Base-by-base conservation (phyloP, 768 basidiomycete species). In the Phaeotremella fagi region DNA sequence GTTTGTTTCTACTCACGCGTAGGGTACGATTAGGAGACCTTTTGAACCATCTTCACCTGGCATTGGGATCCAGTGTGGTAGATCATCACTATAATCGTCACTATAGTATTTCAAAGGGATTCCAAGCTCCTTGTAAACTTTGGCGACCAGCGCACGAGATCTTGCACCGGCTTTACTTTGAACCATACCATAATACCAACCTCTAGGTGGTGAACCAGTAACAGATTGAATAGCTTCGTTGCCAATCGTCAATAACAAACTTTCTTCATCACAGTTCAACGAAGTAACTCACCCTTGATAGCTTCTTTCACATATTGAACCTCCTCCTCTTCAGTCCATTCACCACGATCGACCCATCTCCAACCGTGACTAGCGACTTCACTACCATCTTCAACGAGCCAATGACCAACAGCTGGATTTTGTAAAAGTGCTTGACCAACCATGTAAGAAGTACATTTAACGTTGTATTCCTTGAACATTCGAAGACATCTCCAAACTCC, bases 171-270 rank as follows among this genome's bases (percentile, higher is more conserved):
- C 62, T 27, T 59, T 52, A 7, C 31, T 45, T 22, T 55, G 45
- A 15, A 64, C 63, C 63, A 64, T 64, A 4, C 70, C 70, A 44
- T 69, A 69, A 55, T 69, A 72, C 66, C 63, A 66, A 7, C 61
- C 60, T 7, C 23, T 35, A 7, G 59, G 54, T 7, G 55, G 59
- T 36, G 49, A 35, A 14, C 63, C 63, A 14, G 50, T 52, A 23
- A 45, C 35, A 1, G 31, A 15, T 15, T 44, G 24, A 23, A 59
- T 64, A 11, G 63, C 63, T 64, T 7, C 9, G 7, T 33, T 7
- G 16, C 9, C 7, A 16, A 33, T 16, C 31, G 31, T 33, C 16
- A 33, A 33, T 16, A 33, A 7, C 31, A 16, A 33, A 7, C 7
- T 31, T 22, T 44, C 1, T 25, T 9, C 18, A 41, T 3, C 3